Evolutionary conservation across 768 basidiomycete species (phyloP).

Genomic region (Psilocybe cubensis): DNA sequence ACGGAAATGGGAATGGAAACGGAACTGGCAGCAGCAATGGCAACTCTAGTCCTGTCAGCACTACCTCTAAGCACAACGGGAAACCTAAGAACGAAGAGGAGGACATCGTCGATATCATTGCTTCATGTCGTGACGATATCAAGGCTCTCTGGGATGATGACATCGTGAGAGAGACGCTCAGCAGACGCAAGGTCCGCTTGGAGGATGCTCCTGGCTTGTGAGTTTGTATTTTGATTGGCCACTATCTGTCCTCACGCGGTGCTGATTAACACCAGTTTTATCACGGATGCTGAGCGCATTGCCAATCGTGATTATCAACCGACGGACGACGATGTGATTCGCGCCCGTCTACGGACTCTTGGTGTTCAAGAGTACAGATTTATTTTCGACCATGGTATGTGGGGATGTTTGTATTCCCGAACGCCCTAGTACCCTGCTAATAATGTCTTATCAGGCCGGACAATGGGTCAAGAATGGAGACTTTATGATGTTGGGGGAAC

Average conservation of each 20-base stretch:
- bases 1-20: constrained; percentile 20
- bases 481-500: constrained; percentile 85
- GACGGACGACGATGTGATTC: constrained; percentile 76
- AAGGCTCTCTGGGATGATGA: constrained; percentile 70
- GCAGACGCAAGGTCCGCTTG: constrained; percentile 53
- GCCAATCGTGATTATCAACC: constrained; percentile 67
- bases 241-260: constrained; percentile 10
- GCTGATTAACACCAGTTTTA: constrained; percentile 49
- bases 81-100: constrained; percentile 49
- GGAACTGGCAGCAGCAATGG: constrained; percentile 12
- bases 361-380: constrained; percentile 80
- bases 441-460: constrained; percentile 42
- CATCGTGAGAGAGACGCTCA: constrained; percentile 62
- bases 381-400: constrained; percentile 64
- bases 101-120: constrained; percentile 60
- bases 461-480: constrained; percentile 73
- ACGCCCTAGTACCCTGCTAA: not conserved
- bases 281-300: constrained; percentile 71
- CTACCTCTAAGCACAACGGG: constrained; percentile 6
- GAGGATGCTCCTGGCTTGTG: constrained; percentile 80
- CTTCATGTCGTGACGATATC: constrained; percentile 67
- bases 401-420: not conserved
- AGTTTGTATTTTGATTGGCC: constrained; percentile 30
- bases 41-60: constrained; percentile 15
- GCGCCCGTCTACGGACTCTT: constrained; percentile 77